Base-by-base conservation (phyloP, 2,329 filamentous ascomycete species). In the Monilinia polystroma region DNA sequence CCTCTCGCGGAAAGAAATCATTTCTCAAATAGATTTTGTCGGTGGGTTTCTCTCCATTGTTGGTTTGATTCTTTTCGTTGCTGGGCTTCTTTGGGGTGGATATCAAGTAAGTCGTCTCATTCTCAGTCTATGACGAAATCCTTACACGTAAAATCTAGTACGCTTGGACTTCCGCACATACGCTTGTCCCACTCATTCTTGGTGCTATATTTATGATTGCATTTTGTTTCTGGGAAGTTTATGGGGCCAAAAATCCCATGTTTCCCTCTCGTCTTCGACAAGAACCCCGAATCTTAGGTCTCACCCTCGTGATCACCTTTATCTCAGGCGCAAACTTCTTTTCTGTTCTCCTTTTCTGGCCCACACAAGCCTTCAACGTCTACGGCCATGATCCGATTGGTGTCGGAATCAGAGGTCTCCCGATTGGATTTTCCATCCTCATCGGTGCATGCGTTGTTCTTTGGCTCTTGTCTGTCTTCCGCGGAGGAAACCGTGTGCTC, bases 321-420 rank as follows among this genome's bases (percentile, higher is more conserved):
- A 83, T 86, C 63, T 85, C 83, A 0, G 85, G 85, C 4, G 82
- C 83, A 67, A 86, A 87, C 85, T 6, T 74, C 66, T 74, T 75
- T 66, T 72, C 71, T 0, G 68, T 75, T 11, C 73, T 85, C 38
- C 79, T 84, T 73, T 86, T 89, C 74, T 89, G 86, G 86, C 71
- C 72, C 0, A 87, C 85, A 0, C 83, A 89, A 75, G 82, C 84
- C 1, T 87, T 85, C 77, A 88, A 88, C 70, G 83, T 88, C 12
- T 89, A 88, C 73, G 85, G 85, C 8, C 85, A 90, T 70, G 85
- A 89, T 69, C 86, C 87, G 0, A 75, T 88, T n/a, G 81, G 80
- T 41, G 83, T 90, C 63, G 88, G 88, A 18, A 77, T 90, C 67
- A 83, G 88, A 67, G 85, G 85, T 51, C 75, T 90, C 7, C 87